Evolutionary conservation across 2,329 filamentous ascomycete species (phyloP).

Genomic region (Trichoderma sp.): DNA sequence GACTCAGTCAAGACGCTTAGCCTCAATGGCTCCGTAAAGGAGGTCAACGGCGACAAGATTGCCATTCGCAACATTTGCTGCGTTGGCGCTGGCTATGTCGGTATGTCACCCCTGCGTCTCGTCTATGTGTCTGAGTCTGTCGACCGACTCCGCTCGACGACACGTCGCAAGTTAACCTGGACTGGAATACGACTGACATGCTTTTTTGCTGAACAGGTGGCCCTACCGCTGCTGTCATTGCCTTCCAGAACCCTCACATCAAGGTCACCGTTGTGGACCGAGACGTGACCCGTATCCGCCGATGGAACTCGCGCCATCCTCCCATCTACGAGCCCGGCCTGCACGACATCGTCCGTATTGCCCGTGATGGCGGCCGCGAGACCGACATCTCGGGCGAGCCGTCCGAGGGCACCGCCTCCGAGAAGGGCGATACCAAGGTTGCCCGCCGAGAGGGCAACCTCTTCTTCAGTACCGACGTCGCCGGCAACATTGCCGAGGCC

Average conservation of each 20-base stretch:
- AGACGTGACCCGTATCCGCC: conserved; percentile 60
- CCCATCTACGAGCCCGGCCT: conserved; percentile 76
- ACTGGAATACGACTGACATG: background rate
- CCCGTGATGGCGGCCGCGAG: conserved; percentile 55
- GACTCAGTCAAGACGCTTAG: conserved; percentile 33
- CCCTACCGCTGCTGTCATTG: conserved; percentile 71
- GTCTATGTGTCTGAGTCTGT: background rate
- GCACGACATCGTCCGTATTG: conserved; percentile 61
- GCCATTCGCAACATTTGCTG: conserved; percentile 63
- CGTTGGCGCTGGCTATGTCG: conserved; percentile 73
- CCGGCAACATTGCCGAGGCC: conserved; percentile 59
- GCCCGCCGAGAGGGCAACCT: conserved; percentile 59
- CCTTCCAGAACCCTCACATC: conserved; percentile 67
- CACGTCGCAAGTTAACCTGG: background rate
- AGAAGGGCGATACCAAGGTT: conserved; percentile 30
- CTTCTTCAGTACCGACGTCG: conserved; percentile 68
- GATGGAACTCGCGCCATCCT: conserved; percentile 70
- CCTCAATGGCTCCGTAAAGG: conserved; percentile 33
- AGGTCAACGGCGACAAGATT: conserved; percentile 34
- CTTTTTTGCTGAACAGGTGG: conserved; percentile 49
- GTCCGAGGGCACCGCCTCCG: conserved; percentile 27
- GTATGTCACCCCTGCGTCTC: conserved; percentile 43
- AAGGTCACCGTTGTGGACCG: conserved; percentile 72
- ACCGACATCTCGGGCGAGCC: conserved; percentile 41
- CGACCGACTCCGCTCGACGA: background rate